These are phyloP conservation scores for Diaporthe eres DNA, from an alignment of 2,329 filamentous ascomycete genomes.

Conservation along the genomic window DNA sequence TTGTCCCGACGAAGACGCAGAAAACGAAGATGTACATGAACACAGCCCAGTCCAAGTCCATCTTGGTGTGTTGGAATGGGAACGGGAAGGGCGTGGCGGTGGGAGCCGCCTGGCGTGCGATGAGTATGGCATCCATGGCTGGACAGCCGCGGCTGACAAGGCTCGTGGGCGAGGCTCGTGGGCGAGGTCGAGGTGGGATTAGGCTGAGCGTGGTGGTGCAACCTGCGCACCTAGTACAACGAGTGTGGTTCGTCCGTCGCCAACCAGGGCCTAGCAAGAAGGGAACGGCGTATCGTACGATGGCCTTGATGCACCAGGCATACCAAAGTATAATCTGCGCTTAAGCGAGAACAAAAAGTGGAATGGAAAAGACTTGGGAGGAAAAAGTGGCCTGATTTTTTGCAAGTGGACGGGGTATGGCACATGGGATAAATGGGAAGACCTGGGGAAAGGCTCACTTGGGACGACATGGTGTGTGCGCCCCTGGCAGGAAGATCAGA, in stretches of 20 bases:
- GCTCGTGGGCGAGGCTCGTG: background rate
- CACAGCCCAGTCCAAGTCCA: constrained; percentile 35
- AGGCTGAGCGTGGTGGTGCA: background rate
- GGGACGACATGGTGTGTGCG: constrained; percentile 8
- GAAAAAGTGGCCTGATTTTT: constrained; percentile 9
- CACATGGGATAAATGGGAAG: constrained; percentile 19
- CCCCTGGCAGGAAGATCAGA: constrained; percentile 35
- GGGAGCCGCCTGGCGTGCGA: constrained; percentile 27
- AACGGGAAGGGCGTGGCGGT: constrained; percentile 31
- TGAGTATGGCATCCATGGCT: constrained; percentile 30
- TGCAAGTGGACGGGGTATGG: background rate
- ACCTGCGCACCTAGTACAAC: constrained; percentile 27
- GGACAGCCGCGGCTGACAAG: background rate
- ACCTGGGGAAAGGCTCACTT: constrained; percentile 3
- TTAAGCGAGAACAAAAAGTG: constrained; percentile 33
- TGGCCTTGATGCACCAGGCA: constrained; percentile 27
- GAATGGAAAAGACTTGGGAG: constrained; percentile 16
- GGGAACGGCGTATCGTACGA: constrained; percentile 13
- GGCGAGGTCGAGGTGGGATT: background rate
- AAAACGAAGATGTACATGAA: constrained; percentile 38
- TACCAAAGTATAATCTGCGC: constrained; percentile 20
- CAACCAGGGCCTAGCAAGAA: background rate
- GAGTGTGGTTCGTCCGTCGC: constrained; percentile 11
- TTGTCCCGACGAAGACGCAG: constrained; percentile 17
- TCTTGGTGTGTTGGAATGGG: constrained; percentile 34